These are phyloP conservation scores for Colletotrichum musae DNA, from an alignment of 2,329 filamentous ascomycete genomes.

Conservation along the genomic window DNA sequence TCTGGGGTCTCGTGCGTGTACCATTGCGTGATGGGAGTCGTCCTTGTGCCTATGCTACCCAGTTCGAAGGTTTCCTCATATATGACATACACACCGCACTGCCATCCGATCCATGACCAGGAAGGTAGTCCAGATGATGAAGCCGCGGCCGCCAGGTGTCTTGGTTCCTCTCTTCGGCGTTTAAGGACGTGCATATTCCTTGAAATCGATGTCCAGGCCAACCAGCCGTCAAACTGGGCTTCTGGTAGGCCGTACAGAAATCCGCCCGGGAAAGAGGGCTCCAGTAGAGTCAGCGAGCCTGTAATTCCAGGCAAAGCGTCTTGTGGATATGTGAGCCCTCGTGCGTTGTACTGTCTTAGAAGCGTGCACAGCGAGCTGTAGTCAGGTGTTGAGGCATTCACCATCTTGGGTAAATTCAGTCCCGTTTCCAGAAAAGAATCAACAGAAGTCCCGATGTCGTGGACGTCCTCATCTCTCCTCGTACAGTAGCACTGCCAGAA, in stretches of 20 bases:
- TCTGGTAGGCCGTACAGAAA: neutral
- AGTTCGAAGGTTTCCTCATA: neutral
- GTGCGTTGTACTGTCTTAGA: slow-evolving; percentile 47
- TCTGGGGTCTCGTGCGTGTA: slow-evolving; percentile 3
- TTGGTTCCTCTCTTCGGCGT: neutral
- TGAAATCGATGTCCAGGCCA: neutral
- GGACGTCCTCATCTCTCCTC: neutral
- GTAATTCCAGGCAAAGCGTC: slow-evolving; percentile 42
- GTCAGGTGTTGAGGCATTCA: neutral
- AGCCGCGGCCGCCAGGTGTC: too few relatives aligned
- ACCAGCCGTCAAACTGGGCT: neutral
- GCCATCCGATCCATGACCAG: slow-evolving; percentile 3
- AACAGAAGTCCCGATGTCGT: neutral
- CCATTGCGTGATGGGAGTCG: slow-evolving; percentile 16
- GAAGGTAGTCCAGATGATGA: neutral
- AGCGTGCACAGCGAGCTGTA: neutral
- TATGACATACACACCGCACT: neutral
- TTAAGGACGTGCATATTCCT: neutral
- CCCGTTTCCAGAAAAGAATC: neutral
- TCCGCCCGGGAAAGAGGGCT: neutral
- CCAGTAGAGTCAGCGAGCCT: neutral
- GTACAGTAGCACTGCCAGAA: slow-evolving; percentile 5
- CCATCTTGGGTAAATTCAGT: neutral
- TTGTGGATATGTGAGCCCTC: slow-evolving; percentile 48
- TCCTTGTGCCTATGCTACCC: neutral